Base-by-base conservation (phyloP, 257 asterid species). In the Solanum pennellii region DNA sequence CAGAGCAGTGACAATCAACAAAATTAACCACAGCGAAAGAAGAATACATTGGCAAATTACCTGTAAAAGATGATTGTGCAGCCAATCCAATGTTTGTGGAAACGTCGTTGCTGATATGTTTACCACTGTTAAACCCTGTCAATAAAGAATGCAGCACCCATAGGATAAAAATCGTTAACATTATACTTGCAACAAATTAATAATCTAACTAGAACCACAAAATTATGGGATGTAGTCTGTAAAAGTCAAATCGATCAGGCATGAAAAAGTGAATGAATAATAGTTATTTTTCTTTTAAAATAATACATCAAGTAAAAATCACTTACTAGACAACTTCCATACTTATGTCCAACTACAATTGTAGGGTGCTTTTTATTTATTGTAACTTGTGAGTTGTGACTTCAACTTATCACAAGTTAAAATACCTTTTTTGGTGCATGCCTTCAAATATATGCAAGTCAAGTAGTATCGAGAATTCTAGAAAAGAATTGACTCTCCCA, bases 41-140 rank as follows among this genome's bases (percentile, higher is more conserved):
- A 88, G n/a, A 52, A 88, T 65, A 87, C 68, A 41, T 86, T 88
- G 25, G 21, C 74, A 84, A 73, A 76, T 91, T 89, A 97, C 99
- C 98, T 97, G 97, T 88, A 97, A 97, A 90, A 97, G 99, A 90
- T 95, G 92, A 90, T 94, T 97, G 91, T 97, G 99, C 90, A 97
- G 91, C 98, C 98, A 94, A 93, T 94, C 99, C 87, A 97, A 92
- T 77, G 98, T 95, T 93, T 97, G 99, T 6, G 98, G 99, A 90
- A 97, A 97, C 68, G 98, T 93, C 77, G 99, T 95, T 37, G 99
- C 98, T 87, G 99, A 97, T 92, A 95, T 88, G 90, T 93, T 93
- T 87, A 95, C 98, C 77, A 94, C 98, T 3, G 96, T 90, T 88
- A 93, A 87, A 56, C 98, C 98, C 99, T 97, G 94, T 86, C 89